Conservation (phyloP, 352 stramenopile species). For the Halophytophthora batemanensis region DNA sequence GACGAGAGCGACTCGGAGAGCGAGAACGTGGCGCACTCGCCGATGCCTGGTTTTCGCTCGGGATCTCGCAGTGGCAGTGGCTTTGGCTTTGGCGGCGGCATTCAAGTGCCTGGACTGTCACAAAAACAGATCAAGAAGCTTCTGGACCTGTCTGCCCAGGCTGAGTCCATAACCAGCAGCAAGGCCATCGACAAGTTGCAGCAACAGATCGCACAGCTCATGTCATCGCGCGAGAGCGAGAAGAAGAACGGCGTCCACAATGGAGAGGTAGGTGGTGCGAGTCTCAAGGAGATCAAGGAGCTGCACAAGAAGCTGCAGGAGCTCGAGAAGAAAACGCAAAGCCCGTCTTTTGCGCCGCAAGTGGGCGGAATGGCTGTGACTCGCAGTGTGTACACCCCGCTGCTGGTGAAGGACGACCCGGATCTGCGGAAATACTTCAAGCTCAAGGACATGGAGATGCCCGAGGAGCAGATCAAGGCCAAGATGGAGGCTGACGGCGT, state of each 20-base stretch:
- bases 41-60: conserved; percentile 16
- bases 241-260: conserved; percentile 18
- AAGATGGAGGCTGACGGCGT: conserved; percentile 82
- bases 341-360: conserved; percentile 35
- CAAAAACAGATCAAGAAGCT: conserved; percentile 65
- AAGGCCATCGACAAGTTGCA: conserved; percentile 63
- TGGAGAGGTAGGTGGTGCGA: conserved; percentile 34
- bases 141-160: conserved; percentile 57
- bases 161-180: conserved; percentile 42
- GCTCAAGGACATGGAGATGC: conserved; percentile 77
- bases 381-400: conserved; percentile 43
- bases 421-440: conserved; percentile 83
- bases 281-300: conserved; percentile 72
- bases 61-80: conserved; percentile 8
- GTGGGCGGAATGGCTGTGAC: conserved; percentile 8
- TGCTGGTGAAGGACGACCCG: conserved; percentile 71
- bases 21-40: conserved; percentile 37
- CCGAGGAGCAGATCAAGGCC: conserved; percentile 68
- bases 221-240: conserved; percentile 28
- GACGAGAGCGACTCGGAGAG: conserved; percentile 75
- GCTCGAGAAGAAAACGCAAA: conserved; percentile 72
- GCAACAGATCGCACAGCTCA: conserved; percentile 73
- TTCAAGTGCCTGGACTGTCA: conserved; percentile 56
- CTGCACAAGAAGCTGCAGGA: conserved; percentile 72
- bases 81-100: conserved; percentile 2